Percentiles rank a stretch among this genome's conserved stretches.
Conservation (phyloP, 176 grass and related monocot genomes). For the Juncus inflexus region DNA sequence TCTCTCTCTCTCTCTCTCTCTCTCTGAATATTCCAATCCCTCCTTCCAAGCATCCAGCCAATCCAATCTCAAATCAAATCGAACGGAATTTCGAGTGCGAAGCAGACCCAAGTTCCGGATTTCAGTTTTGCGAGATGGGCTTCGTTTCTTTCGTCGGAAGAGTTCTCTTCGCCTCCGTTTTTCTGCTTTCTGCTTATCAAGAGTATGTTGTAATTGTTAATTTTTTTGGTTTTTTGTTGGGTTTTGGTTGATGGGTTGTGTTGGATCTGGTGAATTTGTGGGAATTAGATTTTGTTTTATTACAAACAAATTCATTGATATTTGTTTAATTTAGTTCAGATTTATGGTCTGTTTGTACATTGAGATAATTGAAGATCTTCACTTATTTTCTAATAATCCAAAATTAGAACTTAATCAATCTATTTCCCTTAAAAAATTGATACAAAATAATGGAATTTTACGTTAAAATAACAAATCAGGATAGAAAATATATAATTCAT, state of each 20-base stretch:
- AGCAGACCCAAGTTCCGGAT: background rate
- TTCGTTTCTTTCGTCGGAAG: slow-evolving; percentile 40
- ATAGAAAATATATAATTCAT: too few species aligned
- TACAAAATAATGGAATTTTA: too few species aligned
- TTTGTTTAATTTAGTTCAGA: background rate
- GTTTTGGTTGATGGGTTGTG: background rate
- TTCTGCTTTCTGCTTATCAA: slow-evolving; percentile 43
- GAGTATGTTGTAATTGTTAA: slow-evolving; percentile 15
- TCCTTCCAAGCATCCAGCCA: slow-evolving; percentile 7
- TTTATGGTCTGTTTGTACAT: too few species aligned
- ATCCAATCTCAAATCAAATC: background rate
- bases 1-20: background rate
- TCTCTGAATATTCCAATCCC: slow-evolving; percentile 14
- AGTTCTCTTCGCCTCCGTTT: slow-evolving; percentile 40
- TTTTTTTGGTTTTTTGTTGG: background rate
- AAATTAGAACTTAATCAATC: too few species aligned
- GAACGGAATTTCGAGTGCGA: background rate
- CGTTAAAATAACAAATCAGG: too few species aligned
- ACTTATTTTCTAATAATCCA: too few species aligned
- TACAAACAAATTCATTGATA: background rate
- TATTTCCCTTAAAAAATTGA: too few species aligned
- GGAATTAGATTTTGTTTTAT: slow-evolving; percentile 1
- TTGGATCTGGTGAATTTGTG: slow-evolving; percentile 12
- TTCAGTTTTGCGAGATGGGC: slow-evolving; percentile 23
- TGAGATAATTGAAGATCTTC: too few species aligned